Conservation (phyloP, 73 alveolate species). For the Symbiodinium pilosum region DNA sequence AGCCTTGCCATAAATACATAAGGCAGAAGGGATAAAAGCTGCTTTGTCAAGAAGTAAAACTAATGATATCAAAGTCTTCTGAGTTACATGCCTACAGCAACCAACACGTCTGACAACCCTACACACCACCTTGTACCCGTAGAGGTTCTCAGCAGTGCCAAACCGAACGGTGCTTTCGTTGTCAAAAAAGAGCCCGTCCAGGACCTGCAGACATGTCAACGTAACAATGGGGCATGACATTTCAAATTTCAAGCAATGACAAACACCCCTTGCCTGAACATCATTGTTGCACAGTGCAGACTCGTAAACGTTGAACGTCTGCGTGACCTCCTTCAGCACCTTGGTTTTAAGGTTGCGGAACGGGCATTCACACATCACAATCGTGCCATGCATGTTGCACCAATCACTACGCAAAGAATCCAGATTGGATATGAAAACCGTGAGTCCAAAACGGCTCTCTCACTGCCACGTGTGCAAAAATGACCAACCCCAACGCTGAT, state of each 20-base stretch:
- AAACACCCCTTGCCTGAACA: slow-evolving; percentile 10
- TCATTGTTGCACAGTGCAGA: slow-evolving; percentile 47
- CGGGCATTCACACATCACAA: too few relatives aligned
- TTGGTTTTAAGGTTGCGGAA: too few relatives aligned
- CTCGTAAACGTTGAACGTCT: slow-evolving; percentile 37
- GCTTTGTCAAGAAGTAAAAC: not conserved
- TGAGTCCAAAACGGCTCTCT: too few relatives aligned
- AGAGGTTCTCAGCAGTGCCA: slow-evolving; percentile 53
- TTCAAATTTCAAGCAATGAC: not conserved
- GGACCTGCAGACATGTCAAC: too few relatives aligned
- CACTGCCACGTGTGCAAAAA: too few relatives aligned
- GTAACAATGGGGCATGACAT: not conserved
- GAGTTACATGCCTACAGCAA: not conserved
- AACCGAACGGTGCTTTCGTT: slow-evolving; percentile 46
- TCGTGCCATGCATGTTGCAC: too few relatives aligned
- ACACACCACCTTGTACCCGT: slow-evolving; percentile 49
- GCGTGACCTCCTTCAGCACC: slow-evolving; percentile 29
- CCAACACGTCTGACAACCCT: not conserved
- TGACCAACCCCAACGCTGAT: too few relatives aligned
- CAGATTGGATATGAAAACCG: too few relatives aligned
- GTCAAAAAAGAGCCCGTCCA: slow-evolving; percentile 30
- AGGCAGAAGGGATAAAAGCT: not conserved
- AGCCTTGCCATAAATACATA: not conserved
- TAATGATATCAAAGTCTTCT: not conserved
- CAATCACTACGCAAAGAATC: too few relatives aligned